phyloP scores from a whole-genome alignment of 1,284 basidiomycete genomes.

The Microstroma glucosiphilum region DNA sequence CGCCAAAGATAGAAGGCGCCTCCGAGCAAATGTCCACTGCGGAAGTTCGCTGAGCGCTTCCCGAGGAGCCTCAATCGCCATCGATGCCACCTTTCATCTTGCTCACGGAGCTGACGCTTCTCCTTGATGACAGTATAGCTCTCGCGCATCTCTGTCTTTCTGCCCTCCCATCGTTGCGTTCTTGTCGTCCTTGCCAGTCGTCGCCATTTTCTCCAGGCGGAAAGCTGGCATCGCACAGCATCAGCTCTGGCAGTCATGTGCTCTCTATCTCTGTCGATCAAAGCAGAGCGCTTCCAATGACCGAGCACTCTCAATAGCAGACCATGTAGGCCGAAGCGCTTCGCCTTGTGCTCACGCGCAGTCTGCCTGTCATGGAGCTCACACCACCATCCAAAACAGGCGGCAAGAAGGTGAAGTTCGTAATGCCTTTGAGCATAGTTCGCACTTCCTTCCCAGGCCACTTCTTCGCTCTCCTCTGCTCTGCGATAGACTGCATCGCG shows the following conservation, averaged over 20 bases:
- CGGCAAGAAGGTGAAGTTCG: not conserved
- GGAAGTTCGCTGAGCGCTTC: not conserved
- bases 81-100: not conserved
- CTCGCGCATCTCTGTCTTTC: not conserved
- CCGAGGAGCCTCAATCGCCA: not conserved
- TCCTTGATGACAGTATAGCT: not conserved
- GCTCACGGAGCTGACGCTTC: no score
- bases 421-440: not conserved
- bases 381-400: not conserved
- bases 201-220: not conserved
- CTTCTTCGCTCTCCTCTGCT: not conserved
- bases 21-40: not conserved
- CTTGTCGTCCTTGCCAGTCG: not conserved
- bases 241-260: not conserved
- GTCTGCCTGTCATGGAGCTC: not conserved
- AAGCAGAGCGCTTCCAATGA: not conserved
- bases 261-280: not conserved
- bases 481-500: not conserved
- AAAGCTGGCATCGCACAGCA: not conserved
- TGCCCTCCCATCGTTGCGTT: not conserved
- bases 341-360: not conserved
- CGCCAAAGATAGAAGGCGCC: conserved; percentile 3
- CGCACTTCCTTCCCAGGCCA: not conserved
- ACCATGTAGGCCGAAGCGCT: no score
- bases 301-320: no score